These are phyloP conservation scores for Kluyveromyces nonfermentans DNA, from an alignment of 805 yeast species.

Conservation along the genomic window DNA sequence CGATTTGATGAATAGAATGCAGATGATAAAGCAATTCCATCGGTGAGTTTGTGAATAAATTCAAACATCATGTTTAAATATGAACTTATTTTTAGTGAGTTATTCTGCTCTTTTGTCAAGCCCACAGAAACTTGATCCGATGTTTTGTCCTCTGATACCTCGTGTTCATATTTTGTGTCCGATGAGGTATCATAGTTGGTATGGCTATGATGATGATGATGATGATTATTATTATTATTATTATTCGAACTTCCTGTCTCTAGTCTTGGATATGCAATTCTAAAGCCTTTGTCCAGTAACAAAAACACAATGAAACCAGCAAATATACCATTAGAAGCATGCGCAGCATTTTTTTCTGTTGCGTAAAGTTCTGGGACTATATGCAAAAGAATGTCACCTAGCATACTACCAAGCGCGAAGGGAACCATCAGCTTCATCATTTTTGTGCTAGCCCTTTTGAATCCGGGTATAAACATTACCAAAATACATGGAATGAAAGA, in stretches of 20 bases:
- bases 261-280: slow-evolving; percentile 27
- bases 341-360: slow-evolving; percentile 37
- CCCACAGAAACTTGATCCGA: neutral
- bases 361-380: slow-evolving; percentile 59
- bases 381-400: slow-evolving; percentile 70
- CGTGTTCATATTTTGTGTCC: neutral
- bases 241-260: neutral
- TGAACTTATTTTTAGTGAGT: slow-evolving; percentile 38
- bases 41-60: slow-evolving; percentile 66
- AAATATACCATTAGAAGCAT: slow-evolving; percentile 45
- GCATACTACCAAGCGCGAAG: slow-evolving; percentile 67
- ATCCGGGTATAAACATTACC: slow-evolving; percentile 46
- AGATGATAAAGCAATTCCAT: slow-evolving; percentile 66
- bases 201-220: slow-evolving; percentile 8
- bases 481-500: slow-evolving; percentile 57
- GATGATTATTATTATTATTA: slow-evolving; percentile 31
- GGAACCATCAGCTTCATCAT: slow-evolving; percentile 45
- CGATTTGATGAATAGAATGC: slow-evolving; percentile 51
- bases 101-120: slow-evolving; percentile 6
- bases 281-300: slow-evolving; percentile 49
- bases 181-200: slow-evolving; percentile 2
- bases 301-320: slow-evolving; percentile 53
- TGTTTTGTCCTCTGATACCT: neutral
- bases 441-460: slow-evolving; percentile 6
- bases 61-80: slow-evolving; percentile 61